These are phyloP conservation scores for Pseudopediastrum boryanum DNA, from an alignment of 139 green algal genomes.

Conservation along the genomic window DNA sequence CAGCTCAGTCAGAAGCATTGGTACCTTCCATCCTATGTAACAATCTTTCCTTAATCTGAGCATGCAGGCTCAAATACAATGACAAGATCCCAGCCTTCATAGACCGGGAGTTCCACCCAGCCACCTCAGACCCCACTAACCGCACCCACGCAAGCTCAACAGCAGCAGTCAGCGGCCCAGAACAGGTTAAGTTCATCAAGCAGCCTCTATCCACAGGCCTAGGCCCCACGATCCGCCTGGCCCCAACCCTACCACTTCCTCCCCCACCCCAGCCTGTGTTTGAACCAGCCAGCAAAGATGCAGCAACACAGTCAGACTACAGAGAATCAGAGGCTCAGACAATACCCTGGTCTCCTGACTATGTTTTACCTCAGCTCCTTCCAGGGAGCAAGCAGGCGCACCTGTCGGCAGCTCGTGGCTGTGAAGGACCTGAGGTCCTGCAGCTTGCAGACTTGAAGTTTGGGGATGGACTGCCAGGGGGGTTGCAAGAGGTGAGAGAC, in stretches of 20 bases:
- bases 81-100: constrained; percentile 68
- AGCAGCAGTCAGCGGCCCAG: constrained; percentile 46
- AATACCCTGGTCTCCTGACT: constrained; percentile 67
- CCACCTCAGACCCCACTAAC: neutral
- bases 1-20: too few relatives aligned
- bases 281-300: constrained; percentile 37
- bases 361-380: constrained; percentile 42
- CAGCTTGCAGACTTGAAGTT: constrained; percentile 70
- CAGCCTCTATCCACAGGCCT: constrained; percentile 12
- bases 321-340: constrained; percentile 82
- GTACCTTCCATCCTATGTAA: neutral
- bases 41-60: neutral
- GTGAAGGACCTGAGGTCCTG: constrained; percentile 72
- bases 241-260: constrained; percentile 8
- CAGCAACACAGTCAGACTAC: constrained; percentile 80
- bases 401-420: constrained; percentile 53
- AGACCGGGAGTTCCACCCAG: constrained; percentile 54
- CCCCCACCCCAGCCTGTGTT: constrained; percentile 31
- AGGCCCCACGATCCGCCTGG: neutral
- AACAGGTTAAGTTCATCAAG: constrained; percentile 64
- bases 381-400: constrained; percentile 67
- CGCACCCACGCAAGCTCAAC: constrained; percentile 13
- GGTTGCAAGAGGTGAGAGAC: constrained; percentile 44
- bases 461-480: constrained; percentile 64
- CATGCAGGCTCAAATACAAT: constrained; percentile 61